Conservation (phyloP, 2,329 filamentous ascomycete species). For the Emergomyces africanus region DNA sequence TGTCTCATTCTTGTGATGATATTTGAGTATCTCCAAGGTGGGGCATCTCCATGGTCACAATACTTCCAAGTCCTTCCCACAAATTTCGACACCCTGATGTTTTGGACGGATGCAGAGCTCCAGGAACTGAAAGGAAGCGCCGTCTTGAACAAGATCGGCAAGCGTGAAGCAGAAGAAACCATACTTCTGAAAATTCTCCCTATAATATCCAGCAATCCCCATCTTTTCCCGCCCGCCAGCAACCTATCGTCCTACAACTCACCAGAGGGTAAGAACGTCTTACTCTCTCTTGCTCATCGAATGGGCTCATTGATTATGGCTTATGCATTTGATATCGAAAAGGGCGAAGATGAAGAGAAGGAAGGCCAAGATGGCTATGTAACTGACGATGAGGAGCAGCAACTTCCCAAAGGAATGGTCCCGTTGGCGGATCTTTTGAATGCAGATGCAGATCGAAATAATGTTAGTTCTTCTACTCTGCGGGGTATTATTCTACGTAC, state of each 20-base stretch:
- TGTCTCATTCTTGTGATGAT: conserved; percentile 66
- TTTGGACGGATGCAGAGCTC: conserved; percentile 64
- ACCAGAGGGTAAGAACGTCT: conserved; percentile 30
- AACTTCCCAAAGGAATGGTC: conserved; percentile 67
- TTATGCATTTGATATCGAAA: conserved; percentile 74
- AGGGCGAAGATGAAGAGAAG: conserved; percentile 44
- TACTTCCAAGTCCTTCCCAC: conserved; percentile 66
- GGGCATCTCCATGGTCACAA: conserved; percentile 56
- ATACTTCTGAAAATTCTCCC: conserved; percentile 49
- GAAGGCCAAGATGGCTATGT: conserved; percentile 38
- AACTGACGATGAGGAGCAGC: conserved; percentile 51
- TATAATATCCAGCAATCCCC: conserved; percentile 31
- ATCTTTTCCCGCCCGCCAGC: conserved; percentile 28
- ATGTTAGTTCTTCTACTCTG: conserved; percentile 38
- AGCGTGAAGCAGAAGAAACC: conserved; percentile 53
- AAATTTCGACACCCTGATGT: conserved; percentile 77
- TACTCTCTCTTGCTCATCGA: conserved; percentile 52
- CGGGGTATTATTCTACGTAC: neutral
- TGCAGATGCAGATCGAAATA: conserved; percentile 70
- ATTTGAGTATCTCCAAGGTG: conserved; percentile 53
- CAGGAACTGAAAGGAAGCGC: conserved; percentile 62
- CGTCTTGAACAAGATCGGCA: conserved; percentile 65
- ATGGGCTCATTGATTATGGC: conserved; percentile 89
- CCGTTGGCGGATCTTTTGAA: conserved; percentile 85
- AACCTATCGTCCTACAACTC: conserved; percentile 30